Percentiles rank a stretch among this genome's conserved stretches.
Conservation (phyloP, 2,329 filamentous ascomycete species). For the Onygena corvina region DNA sequence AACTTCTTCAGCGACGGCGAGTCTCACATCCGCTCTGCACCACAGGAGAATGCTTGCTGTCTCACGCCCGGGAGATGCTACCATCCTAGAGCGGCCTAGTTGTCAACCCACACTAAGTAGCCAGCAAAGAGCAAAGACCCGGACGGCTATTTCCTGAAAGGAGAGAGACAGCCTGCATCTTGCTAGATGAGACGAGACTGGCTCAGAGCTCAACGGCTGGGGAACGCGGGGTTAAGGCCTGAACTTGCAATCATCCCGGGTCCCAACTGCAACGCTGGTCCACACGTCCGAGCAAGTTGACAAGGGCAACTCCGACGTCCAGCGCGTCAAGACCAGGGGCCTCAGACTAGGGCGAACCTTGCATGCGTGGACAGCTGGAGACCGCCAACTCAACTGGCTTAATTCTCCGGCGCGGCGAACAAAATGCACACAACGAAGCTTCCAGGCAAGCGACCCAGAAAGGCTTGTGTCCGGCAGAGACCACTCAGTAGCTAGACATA, state of each 20-base stretch:
- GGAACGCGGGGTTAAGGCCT: neutral
- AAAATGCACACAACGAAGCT: neutral
- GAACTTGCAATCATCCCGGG: neutral
- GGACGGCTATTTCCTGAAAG: neutral
- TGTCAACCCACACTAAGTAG: neutral
- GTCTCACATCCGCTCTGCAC: neutral
- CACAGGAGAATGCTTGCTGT: neutral
- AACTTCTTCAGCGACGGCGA: no score
- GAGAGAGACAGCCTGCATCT: no score
- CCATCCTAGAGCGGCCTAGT: neutral
- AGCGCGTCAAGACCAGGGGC: neutral
- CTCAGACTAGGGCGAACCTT: neutral
- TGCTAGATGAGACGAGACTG: neutral
- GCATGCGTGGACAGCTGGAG: neutral
- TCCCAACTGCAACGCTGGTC: neutral
- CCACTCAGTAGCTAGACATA: neutral
- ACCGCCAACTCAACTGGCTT: neutral
- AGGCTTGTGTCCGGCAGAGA: neutral
- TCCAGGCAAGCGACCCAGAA: neutral
- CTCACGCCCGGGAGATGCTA: neutral
- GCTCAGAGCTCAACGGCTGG: neutral
- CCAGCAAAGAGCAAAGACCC: neutral
- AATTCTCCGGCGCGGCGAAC: neutral
- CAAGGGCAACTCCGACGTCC: neutral
- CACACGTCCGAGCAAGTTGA: neutral